Base-by-base conservation (phyloP, 1,284 basidiomycete genomes). In the Malassezia caprae region DNA sequence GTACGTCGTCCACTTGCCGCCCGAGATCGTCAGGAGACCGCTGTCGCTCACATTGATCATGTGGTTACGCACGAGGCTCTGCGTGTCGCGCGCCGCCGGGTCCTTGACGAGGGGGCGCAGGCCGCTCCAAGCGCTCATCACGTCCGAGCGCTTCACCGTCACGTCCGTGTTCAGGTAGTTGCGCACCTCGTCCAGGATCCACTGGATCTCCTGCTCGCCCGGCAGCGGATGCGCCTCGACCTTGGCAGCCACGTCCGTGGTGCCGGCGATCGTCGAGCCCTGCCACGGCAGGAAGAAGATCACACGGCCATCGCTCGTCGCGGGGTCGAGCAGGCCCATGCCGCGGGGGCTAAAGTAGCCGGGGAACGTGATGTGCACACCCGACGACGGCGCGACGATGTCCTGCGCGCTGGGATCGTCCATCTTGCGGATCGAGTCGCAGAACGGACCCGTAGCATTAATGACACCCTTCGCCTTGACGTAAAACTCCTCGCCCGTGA, bases 211-310 rank as follows among this genome's bases (percentile, higher is more conserved):
- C 67, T 94, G 88, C 77, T 96, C 93, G 41, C 82, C 80, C 2
- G 91, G 89, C 10, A 81, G 78, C 4, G 93, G 91, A 67, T 93
- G 84, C 46, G 83, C 80, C 51, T 82, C 81, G 53, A 96, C 87
- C 3, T 77, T 76, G 0, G 86, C 83, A 0, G 88, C 86, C 0
- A 87, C 82, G 76, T 98, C 93, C 19, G 93, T 98, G 6, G 93
- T 96, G 24, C 91, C 93, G 3, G 93, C 93, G 61, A 98, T 93
- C 45, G 90, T 91, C 77, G 88, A 89, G 21, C 93, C 93, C 78
- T 96, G 87, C 93, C 93, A 98, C 0, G 93, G 93, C 19, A 98
- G 81, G 82, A 96, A 96, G 81, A 96, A 98, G 73, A 96, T 93
- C 58, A 98, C 91, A 42, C 93, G 85, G 0, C 93, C 93, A 67